A percentile compares a stretch with the other conserved stretches of the same genome.
Conservation (phyloP, 2,329 filamentous ascomycete genomes). For the Chaetomium strumarium region DNA sequence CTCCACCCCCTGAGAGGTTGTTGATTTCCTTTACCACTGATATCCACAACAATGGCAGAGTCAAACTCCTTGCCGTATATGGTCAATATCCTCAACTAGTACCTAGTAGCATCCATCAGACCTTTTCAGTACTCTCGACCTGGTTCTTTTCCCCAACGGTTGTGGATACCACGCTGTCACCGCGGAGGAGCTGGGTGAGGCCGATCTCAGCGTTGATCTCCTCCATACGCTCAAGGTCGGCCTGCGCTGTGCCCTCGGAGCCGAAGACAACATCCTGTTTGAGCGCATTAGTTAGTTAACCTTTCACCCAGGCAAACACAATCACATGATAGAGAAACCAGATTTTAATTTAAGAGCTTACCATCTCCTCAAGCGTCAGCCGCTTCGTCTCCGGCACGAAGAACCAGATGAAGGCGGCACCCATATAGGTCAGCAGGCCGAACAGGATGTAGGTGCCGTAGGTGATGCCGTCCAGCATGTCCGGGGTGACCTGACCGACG, state of each 20-base stretch:
- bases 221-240: slow-evolving; percentile 65
- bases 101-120: background rate
- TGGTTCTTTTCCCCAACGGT: slow-evolving; percentile 14
- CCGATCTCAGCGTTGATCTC: slow-evolving; percentile 68
- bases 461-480: slow-evolving; percentile 57
- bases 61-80: no score
- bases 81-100: no score
- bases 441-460: slow-evolving; percentile 72
- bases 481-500: slow-evolving; percentile 63
- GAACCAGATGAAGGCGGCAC: slow-evolving; percentile 57
- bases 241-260: slow-evolving; percentile 58
- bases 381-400: slow-evolving; percentile 61
- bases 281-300: background rate
- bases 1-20: no score
- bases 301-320: no score
- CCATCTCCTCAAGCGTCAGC: slow-evolving; percentile 59
- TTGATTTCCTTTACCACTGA: no score
- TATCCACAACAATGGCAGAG: no score
- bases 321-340: no score
- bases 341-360: no score
- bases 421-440: slow-evolving; percentile 56
- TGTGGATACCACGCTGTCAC: background rate
- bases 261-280: slow-evolving; percentile 59
- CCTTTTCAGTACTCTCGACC: background rate
- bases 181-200: slow-evolving; percentile 39